phyloP scores from a whole-genome alignment of 2,329 filamentous ascomycete genomes.

The Mycogone perniciosa region DNA sequence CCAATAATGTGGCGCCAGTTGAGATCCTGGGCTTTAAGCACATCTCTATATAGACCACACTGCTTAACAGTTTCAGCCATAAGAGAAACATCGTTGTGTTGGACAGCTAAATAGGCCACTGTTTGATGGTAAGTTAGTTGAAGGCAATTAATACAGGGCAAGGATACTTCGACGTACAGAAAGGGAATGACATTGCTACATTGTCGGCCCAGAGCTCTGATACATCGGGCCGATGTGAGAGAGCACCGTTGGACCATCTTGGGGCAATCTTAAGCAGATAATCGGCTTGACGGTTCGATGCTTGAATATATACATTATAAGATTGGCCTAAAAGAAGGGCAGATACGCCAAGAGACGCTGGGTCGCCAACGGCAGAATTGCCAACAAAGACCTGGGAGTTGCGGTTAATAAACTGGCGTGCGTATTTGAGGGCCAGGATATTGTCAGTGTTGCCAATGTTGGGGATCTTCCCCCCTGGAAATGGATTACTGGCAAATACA shows the following conservation, averaged over 20 bases:
- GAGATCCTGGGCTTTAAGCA: constrained; percentile 11
- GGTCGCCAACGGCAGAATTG: constrained; percentile 12
- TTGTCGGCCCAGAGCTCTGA: constrained; percentile 15
- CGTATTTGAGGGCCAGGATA: constrained; percentile 8
- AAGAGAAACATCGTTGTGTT: constrained; percentile 7
- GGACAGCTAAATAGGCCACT: constrained; percentile 4
- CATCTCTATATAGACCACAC: constrained; percentile 11
- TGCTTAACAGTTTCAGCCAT: constrained; percentile 10
- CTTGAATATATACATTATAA: constrained; percentile 10
- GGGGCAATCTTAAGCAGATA: constrained; percentile 9
- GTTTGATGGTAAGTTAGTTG: background rate
- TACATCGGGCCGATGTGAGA: constrained; percentile 12
- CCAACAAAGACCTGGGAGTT: constrained; percentile 8
- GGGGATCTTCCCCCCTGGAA: constrained; percentile 12
- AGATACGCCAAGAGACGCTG: constrained; percentile 14
- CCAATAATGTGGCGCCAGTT: constrained; percentile 16
- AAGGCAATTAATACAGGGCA: background rate
- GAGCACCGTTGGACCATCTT: constrained; percentile 10
- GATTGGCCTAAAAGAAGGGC: constrained; percentile 13
- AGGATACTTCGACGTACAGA: constrained; percentile 4
- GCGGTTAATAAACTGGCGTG: constrained; percentile 12
- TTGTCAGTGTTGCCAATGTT: background rate
- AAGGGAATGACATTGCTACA: constrained; percentile 15
- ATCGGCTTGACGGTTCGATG: constrained; percentile 10
- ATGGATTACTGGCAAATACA: constrained; percentile 13